These are phyloP conservation scores for Echinosophora koreensis DNA, from an alignment of 306 rosid species.

Conservation along the genomic window DNA sequence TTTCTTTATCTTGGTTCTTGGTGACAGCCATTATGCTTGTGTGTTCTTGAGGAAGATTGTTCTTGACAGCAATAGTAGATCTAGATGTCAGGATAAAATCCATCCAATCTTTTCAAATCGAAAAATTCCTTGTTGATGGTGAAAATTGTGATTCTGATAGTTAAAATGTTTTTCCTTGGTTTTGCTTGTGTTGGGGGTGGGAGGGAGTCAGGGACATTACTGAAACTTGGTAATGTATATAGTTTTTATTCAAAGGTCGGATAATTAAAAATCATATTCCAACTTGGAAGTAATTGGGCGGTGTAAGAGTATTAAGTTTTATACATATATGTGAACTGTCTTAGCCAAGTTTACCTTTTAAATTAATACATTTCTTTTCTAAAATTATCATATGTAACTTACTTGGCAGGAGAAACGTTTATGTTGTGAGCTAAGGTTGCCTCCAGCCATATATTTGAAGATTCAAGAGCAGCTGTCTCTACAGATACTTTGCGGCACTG, in stretches of 20 bases:
- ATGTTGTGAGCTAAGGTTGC: conserved; percentile 69
- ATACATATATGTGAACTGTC: too few relatives aligned
- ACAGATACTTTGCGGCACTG: conserved; percentile 66
- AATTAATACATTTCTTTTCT: conserved; percentile 14
- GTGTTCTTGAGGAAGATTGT: neutral
- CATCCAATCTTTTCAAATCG: conserved; percentile 9
- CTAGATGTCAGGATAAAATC: neutral
- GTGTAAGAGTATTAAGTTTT: neutral
- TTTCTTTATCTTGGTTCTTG: neutral
- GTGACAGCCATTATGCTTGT: neutral
- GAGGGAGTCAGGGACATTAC: neutral
- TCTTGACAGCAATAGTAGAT: neutral
- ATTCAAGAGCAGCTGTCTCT: conserved; percentile 80
- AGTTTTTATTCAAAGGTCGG: too few relatives aligned
- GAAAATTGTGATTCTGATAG: conserved; percentile 10
- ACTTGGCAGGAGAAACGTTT: conserved; percentile 81
- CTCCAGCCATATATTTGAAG: conserved; percentile 72
- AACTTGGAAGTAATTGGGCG: neutral
- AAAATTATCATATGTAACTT: conserved; percentile 1
- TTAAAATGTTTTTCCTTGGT: neutral
- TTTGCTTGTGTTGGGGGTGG: neutral
- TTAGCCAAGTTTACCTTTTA: neutral
- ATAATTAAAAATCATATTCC: too few relatives aligned
- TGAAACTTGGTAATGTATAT: neutral
- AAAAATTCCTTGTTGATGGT: neutral